These are phyloP conservation scores for Venturia nashicola DNA, from an alignment of 2,329 filamentous ascomycete species.

Conservation along the genomic window DNA sequence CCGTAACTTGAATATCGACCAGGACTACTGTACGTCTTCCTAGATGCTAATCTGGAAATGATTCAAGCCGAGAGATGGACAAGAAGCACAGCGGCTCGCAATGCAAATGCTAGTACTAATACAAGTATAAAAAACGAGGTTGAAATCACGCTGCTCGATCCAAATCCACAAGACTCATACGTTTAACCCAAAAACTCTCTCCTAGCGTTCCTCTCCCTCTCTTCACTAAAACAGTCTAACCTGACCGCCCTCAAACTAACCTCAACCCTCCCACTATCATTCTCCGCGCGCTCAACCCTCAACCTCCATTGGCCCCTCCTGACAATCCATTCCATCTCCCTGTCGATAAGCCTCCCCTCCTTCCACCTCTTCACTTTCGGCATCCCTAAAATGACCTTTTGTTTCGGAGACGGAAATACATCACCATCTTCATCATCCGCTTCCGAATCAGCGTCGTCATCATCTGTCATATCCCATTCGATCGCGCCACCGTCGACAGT, in stretches of 20 bases:
- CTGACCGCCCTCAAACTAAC: constrained; percentile 66
- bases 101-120: too few species aligned
- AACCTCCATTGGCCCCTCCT: constrained; percentile 28
- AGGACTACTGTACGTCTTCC: too few species aligned
- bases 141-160: too few species aligned
- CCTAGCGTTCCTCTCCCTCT: constrained; percentile 52
- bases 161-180: too few species aligned
- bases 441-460: constrained; percentile 17
- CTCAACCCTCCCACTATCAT: constrained; percentile 42
- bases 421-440: constrained; percentile 19
- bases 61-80: too few species aligned
- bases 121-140: too few species aligned
- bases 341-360: constrained; percentile 11
- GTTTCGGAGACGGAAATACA: constrained; percentile 10
- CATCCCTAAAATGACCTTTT: constrained; percentile 9
- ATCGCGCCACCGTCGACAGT: constrained; percentile 35
- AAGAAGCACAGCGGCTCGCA: too few species aligned
- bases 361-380: constrained; percentile 49
- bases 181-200: constrained; percentile 39
- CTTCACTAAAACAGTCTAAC: constrained; percentile 56
- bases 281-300: constrained; percentile 42
- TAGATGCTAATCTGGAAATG: too few species aligned
- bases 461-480: constrained; percentile 12
- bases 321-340: constrained; percentile 22
- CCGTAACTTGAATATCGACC: too few species aligned